Evolutionary conservation across 371 early-diverging fungal species (phyloP).

Genomic region (Zopfochytrium polystomum): DNA sequence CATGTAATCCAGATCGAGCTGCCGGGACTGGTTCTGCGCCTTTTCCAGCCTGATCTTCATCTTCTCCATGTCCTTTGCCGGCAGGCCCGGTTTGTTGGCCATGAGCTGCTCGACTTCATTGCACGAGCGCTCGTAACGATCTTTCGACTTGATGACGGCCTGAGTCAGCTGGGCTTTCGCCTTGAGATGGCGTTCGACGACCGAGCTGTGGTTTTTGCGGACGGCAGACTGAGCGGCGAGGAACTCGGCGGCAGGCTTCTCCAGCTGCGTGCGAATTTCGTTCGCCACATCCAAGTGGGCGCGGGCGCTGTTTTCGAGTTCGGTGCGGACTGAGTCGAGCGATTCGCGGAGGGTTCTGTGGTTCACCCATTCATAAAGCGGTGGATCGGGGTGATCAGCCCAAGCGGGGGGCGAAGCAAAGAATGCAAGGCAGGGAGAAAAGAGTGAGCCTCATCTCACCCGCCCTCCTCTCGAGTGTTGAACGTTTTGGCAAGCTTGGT

Average conservation of each 20-base stretch:
- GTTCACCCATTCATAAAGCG: neutral
- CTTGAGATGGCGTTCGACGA: conserved; percentile 53
- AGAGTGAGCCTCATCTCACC: conserved; percentile 54
- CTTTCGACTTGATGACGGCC: conserved; percentile 53
- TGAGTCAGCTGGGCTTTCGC: conserved; percentile 38
- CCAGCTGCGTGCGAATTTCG: conserved; percentile 74
- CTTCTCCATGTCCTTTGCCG: conserved; percentile 43
- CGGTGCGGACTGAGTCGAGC: conserved; percentile 67
- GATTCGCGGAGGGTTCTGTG: conserved; percentile 62
- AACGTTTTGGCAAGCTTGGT: conserved; percentile 59
- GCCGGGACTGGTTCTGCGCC: conserved; percentile 31
- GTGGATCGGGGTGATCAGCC: neutral
- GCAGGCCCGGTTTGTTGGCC: conserved; percentile 22
- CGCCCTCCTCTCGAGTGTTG: conserved; percentile 83
- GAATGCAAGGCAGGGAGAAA: neutral
- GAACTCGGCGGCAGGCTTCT: conserved; percentile 70
- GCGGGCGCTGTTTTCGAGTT: conserved; percentile 74
- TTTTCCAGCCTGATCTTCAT: conserved; percentile 41
- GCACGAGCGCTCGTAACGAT: conserved; percentile 69
- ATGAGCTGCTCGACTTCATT: conserved; percentile 46
- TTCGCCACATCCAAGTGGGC: conserved; percentile 74
- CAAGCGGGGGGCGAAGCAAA: neutral
- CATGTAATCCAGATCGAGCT: conserved; percentile 68
- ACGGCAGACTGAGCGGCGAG: conserved; percentile 74
- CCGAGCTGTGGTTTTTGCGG: conserved; percentile 61